Evolutionary conservation across 1,284 basidiomycete genomes (phyloP), one percentile per base, ranked within the genome.

Genomic region (Tilletia walkeri): DNA sequence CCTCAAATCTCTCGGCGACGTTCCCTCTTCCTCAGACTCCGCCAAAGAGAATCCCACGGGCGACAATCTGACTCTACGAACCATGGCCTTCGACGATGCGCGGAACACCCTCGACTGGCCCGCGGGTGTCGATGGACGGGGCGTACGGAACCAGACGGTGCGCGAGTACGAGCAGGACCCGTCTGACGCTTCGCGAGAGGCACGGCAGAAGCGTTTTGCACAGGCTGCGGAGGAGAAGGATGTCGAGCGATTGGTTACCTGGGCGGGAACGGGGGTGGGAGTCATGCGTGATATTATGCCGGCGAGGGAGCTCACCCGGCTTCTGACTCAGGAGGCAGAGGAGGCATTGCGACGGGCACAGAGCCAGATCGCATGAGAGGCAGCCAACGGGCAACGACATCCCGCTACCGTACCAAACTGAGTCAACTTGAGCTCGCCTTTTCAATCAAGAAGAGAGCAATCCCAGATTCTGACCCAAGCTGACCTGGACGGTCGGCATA

Each of bases 201-300:
- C 34, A 30, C 49, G 66, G n/a, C 38, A 75, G n/a, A 61, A 65
- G 20, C 9, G 34, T 16, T 63, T 63, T 36, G 24, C 34, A 14
- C 16, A 76, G 67, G 82, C 81, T 0, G 73, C 72, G 2, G 74
- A 70, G 47, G 63, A 73, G 54, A 71, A 73, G 20, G 81, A 82
- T 45, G 68, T 71, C 1, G 70, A 73, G 18, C 70, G 81, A 10
- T 71, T 81, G 49, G 75, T 82, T 36, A 80, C 76, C 47, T 83
- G 82, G 82, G 61, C 81, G 1, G 82, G 82, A 4, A 80, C 79
- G 16, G 81, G 81, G 1, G 74, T 83, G 2, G 82, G 80, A 0
- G 68, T 70, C 14, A 76, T 81, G 45, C 56, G 73, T n/a, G 67
- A 72, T 0, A 75, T 82, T 36, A 38, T 69, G 39, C 74, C 76